Base-by-base conservation (phyloP, 768 basidiomycete species). In the Psilocybe cyanescens region DNA sequence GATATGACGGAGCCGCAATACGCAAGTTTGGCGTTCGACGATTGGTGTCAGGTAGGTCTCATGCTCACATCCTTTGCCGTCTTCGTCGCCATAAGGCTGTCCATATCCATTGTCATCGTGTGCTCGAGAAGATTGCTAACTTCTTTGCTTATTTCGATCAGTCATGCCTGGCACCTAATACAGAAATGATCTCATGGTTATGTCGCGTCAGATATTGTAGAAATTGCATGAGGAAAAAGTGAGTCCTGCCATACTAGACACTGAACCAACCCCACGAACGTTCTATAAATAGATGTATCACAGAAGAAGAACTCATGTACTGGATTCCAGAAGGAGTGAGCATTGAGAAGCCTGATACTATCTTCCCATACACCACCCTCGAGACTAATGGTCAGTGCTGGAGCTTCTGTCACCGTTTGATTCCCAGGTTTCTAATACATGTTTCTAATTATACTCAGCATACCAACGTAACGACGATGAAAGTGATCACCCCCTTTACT, bases 1-100 rank as follows among this genome's bases (percentile, higher is more conserved):
- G 83, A 84, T 66, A 65, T 84, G 56, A 73, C 66, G 16, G 83
- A 85, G 60, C 75, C 74, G 0, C 74, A 80, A 57, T 84, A 79
- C 59, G 75, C 78, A 8, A 76, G 74, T 59, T 76, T 85, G n/a
- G 74, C 72, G 8, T 84, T 84, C 58, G 76, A 76, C 59, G 59
- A 75, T 35, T 69, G 76, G 67, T 81, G 82, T 67, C 75, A 82
- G 71, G 83, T 82, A 62, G 60, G 74, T 68, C n/a, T 29, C 41
- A 14, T 28, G 44, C 45, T 59, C 58, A 49, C 67, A 57, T 9
- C 8, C 3, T 30, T 39, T 33, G 24, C 35, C n/a, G 14, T 37
- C 17, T 46, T 56, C 51, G 28, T 45, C 17, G 24, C 48, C 17
- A 41, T 1, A 8, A 24, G 46, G 12, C 30, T 30, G 29, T 50